A percentile compares a stretch with the other conserved stretches of the same genome.
Conservation (phyloP, 352 stramenopile genomes). For the Pythium phragmitis region DNA sequence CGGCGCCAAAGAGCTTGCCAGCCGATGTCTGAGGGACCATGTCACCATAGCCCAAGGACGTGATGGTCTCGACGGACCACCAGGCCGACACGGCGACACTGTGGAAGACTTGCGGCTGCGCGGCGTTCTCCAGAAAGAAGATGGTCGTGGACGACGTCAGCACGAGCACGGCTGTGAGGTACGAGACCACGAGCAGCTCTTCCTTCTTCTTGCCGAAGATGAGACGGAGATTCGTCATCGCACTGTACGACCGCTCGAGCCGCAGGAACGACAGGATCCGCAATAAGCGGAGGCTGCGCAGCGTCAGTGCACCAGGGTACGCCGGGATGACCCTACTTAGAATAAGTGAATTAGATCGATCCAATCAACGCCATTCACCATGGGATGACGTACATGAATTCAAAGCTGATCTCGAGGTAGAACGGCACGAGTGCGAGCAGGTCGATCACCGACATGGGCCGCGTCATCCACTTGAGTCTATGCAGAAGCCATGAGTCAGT, state of each 20-base stretch:
- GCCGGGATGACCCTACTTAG: constrained; percentile 33
- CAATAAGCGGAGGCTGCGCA: constrained; percentile 66
- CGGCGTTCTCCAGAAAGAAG: constrained; percentile 75
- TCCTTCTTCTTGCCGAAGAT: constrained; percentile 74
- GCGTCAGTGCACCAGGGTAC: constrained; percentile 54
- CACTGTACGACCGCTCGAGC: constrained; percentile 72
- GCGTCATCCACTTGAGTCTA: constrained; percentile 74
- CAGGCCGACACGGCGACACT: constrained; percentile 67
- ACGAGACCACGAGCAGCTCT: constrained; percentile 74
- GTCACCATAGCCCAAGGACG: constrained; percentile 77
- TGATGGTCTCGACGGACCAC: constrained; percentile 82
- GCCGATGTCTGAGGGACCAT: constrained; percentile 70
- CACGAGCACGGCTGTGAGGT: constrained; percentile 73
- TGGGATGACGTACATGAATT: constrained; percentile 61
- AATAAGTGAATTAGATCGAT: not conserved
- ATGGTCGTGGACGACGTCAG: constrained; percentile 81
- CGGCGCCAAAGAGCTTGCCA: constrained; percentile 61
- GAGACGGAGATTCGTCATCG: constrained; percentile 70
- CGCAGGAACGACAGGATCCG: constrained; percentile 79
- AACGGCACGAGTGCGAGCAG: constrained; percentile 72
- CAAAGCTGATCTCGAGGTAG: constrained; percentile 69
- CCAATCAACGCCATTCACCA: constrained; percentile 8
- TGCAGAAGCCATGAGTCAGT: not conserved
- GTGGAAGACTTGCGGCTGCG: constrained; percentile 73
- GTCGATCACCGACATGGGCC: constrained; percentile 79